Evolutionary conservation across 345 rosid species (phyloP), one percentile per base, ranked within the genome.

Genomic region (Gossypium herbaceum): DNA sequence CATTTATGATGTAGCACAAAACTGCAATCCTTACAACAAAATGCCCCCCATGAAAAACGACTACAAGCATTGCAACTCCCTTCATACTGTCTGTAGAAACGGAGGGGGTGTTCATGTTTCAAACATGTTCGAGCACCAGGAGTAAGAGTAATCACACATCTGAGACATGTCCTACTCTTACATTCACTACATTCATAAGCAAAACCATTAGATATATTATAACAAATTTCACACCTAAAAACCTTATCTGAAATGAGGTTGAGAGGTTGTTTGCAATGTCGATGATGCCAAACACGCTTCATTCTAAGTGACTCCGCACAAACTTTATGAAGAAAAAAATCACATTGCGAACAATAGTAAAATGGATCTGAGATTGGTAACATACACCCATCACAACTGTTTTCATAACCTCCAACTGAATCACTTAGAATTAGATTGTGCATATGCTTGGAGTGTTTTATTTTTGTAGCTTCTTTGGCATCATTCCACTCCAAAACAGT

Each of bases 1-100:
- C 65, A 60, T 25, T 1, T 0, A 13, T 0, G 2, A 13, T 25
- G 0, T 6, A 60, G 27, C 27, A 1, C n/a, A 27, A 60, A 60
- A 27, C 12, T 60, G 43, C 65, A 60, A 12, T 29, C 43, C n/a
- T 13, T 13, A 13, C 65, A 60, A 25, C 65, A 9, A 15, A 25
- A 60, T 27, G 3, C 43, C 19, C 10, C 11, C 0, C 0, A 3
- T 6, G 1, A 5, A 27, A 0, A 0, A 0, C 0, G 13, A 17
- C 68, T 47, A 34, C 68, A 63, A 16, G 24, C 47, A 17, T 19
- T n/a, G 19, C 68, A 63, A 7, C 0, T 2, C 15, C 22, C 68
- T 63, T 63, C 2, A 9, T 39, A 39, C 1, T 2, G 24, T 1
- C 2, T 2, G 1, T 63, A 63, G 6, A 2, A 63, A 63, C 8